These are phyloP conservation scores for Trichoderma lentiforme DNA, from an alignment of 2,329 filamentous ascomycete genomes.

Conservation along the genomic window DNA sequence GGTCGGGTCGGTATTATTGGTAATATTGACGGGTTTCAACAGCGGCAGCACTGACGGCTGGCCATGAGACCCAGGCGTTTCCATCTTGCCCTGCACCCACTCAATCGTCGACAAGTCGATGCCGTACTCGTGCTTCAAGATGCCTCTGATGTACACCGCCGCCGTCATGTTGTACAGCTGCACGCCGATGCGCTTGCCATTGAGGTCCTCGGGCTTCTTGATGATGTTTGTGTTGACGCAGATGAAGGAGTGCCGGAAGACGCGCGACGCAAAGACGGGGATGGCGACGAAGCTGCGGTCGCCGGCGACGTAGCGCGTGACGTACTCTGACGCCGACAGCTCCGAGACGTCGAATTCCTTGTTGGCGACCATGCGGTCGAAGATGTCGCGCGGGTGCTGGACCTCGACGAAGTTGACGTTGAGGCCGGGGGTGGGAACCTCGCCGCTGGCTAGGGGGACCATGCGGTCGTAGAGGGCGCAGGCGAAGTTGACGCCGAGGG, in stretches of 20 bases:
- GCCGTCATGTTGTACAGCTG: slow-evolving; percentile 14
- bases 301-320: slow-evolving; percentile 1
- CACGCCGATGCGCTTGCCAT: slow-evolving; percentile 13
- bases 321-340: slow-evolving; percentile 5
- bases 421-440: slow-evolving; percentile 5
- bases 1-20: neutral
- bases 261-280: slow-evolving; percentile 12
- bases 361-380: slow-evolving; percentile 13
- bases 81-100: slow-evolving; percentile 14
- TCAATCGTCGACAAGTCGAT: slow-evolving; percentile 5
- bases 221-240: slow-evolving; percentile 10
- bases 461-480: slow-evolving; percentile 16
- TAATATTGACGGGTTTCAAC: slow-evolving; percentile 11
- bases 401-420: slow-evolving; percentile 14
- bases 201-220: slow-evolving; percentile 10
- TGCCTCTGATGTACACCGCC: slow-evolving; percentile 4
- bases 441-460: slow-evolving; percentile 1
- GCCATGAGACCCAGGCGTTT: slow-evolving; percentile 1
- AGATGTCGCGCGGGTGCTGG: slow-evolving; percentile 14
- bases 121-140: neutral
- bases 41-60: neutral
- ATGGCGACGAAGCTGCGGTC: slow-evolving; percentile 15
- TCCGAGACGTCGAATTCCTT: slow-evolving; percentile 2
- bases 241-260: slow-evolving; percentile 12
- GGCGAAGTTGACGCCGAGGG: slow-evolving; percentile 9